Percentiles rank a stretch among this genome's conserved stretches.
Conservation (phyloP, 306 rosid genomes). For the Trifolium pratense region DNA sequence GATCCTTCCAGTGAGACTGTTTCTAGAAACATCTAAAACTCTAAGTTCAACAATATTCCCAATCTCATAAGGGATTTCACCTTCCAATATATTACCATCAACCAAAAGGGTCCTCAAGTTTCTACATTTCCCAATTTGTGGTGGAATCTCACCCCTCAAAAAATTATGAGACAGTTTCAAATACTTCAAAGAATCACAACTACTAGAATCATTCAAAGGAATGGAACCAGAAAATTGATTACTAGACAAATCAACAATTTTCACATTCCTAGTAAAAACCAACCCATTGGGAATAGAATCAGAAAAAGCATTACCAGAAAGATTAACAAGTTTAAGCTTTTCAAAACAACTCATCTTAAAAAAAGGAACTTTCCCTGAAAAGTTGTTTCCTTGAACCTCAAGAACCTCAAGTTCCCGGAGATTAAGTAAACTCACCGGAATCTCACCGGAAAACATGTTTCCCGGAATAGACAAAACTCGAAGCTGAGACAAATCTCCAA, state of each 20-base stretch:
- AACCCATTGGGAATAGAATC: conserved; percentile 52
- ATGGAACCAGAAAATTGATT: conserved; percentile 56
- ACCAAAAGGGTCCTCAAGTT: conserved; percentile 63
- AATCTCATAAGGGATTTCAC: conserved; percentile 58
- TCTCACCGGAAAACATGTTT: conserved; percentile 58
- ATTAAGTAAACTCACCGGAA: conserved; percentile 50
- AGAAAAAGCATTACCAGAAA: conserved; percentile 58
- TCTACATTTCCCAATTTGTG: conserved; percentile 58
- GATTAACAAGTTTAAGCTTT: conserved; percentile 55
- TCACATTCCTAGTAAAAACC: conserved; percentile 48
- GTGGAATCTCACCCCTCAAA: conserved; percentile 56
- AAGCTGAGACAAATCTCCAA: conserved; percentile 50
- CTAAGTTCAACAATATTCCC: conserved; percentile 56
- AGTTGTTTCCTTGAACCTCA: conserved; percentile 67
- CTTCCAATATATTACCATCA: conserved; percentile 66
- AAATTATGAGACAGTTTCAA: conserved; percentile 65
- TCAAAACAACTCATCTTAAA: conserved; percentile 49
- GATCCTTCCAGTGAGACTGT: conserved; percentile 59
- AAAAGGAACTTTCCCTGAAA: conserved; percentile 53
- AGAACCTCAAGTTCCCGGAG: conserved; percentile 52
- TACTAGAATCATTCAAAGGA: conserved; percentile 34
- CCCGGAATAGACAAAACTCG: conserved; percentile 54
- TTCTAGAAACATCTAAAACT: conserved; percentile 71
- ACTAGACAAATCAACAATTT: conserved; percentile 58
- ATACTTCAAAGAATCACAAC: conserved; percentile 49